A percentile compares a stretch with the other conserved stretches of the same genome.
Conservation (phyloP, 345 rosid species). For the Moricandia moricandioides region DNA sequence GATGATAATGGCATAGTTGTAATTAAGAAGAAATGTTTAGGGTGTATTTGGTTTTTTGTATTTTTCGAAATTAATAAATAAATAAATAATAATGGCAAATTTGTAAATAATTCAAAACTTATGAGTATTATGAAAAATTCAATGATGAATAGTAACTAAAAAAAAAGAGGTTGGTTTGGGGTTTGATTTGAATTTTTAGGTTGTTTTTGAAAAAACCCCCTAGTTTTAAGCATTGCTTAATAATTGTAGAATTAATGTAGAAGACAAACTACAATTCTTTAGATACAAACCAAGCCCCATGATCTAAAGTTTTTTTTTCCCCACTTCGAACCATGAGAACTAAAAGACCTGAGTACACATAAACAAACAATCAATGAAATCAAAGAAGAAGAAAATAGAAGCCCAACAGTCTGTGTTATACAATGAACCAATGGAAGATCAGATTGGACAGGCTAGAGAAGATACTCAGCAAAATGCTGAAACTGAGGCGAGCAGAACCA, state of each 20-base stretch:
- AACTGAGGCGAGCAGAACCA: slow-evolving; percentile 36
- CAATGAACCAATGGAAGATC: slow-evolving; percentile 10
- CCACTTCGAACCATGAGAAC: background rate
- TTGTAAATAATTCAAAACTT: too few relatives aligned
- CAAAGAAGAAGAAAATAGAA: background rate
- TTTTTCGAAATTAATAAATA: too few relatives aligned
- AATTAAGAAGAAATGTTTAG: too few relatives aligned
- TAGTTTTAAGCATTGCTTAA: background rate
- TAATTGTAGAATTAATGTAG: background rate
- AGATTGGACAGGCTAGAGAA: background rate
- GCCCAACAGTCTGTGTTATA: background rate
- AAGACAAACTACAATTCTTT: background rate
- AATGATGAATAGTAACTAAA: too few relatives aligned
- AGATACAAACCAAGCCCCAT: background rate
- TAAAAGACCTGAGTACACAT: background rate
- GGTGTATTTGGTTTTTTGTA: too few relatives aligned
- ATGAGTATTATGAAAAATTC: too few relatives aligned
- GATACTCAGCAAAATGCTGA: slow-evolving; percentile 20
- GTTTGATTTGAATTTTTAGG: too few relatives aligned
- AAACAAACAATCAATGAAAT: slow-evolving; percentile 30
- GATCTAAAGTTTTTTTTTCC: background rate
- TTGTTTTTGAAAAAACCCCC: too few relatives aligned
- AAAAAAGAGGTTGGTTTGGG: too few relatives aligned
- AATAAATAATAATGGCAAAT: too few relatives aligned
- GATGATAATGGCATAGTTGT: too few relatives aligned